A percentile compares a stretch with the other conserved stretches of the same genome.
Evolutionary conservation across 2,329 filamentous ascomycete species (phyloP).

Genomic region (Xylariales sp.): DNA sequence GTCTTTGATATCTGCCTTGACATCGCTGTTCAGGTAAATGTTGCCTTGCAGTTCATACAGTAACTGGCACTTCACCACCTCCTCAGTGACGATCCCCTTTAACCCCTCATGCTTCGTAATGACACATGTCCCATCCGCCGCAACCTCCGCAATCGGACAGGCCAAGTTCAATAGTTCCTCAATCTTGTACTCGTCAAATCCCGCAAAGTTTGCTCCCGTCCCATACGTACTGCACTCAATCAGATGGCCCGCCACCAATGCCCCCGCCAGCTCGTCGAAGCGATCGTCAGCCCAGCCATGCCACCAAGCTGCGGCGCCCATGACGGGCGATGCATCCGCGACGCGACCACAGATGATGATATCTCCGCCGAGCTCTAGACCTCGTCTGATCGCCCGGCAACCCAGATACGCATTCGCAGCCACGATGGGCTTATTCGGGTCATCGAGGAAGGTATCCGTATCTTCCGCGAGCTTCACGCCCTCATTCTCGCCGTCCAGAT

Average conservation of each 20-base stretch:
- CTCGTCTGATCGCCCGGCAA: constrained; percentile 40
- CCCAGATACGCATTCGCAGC: constrained; percentile 49
- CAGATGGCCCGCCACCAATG: constrained; percentile 46
- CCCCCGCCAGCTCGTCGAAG: constrained; percentile 45
- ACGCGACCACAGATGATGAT: constrained; percentile 46
- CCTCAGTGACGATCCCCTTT: constrained; percentile 32
- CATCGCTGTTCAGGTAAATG: constrained; percentile 44
- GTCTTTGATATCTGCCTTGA: constrained; percentile 35
- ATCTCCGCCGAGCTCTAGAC: constrained; percentile 36
- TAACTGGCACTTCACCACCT: constrained; percentile 39
- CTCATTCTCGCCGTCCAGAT: constrained; percentile 30
- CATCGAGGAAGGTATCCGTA: constrained; percentile 26
- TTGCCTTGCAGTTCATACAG: constrained; percentile 45
- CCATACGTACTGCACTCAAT: constrained; percentile 52
- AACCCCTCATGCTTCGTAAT: constrained; percentile 30
- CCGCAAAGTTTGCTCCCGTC: constrained; percentile 50
- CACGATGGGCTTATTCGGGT: constrained; percentile 27
- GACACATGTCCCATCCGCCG: constrained; percentile 24
- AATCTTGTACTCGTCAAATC: constrained; percentile 36
- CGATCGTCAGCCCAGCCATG: constrained; percentile 44
- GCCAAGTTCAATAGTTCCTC: constrained; percentile 27
- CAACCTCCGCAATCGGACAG: constrained; percentile 35
- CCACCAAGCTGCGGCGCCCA: constrained; percentile 53
- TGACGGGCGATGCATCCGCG: constrained; percentile 46
- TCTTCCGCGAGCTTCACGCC: constrained; percentile 34